Base-by-base conservation (phyloP, 2,329 filamentous ascomycete species). In the Penicillium sp. region DNA sequence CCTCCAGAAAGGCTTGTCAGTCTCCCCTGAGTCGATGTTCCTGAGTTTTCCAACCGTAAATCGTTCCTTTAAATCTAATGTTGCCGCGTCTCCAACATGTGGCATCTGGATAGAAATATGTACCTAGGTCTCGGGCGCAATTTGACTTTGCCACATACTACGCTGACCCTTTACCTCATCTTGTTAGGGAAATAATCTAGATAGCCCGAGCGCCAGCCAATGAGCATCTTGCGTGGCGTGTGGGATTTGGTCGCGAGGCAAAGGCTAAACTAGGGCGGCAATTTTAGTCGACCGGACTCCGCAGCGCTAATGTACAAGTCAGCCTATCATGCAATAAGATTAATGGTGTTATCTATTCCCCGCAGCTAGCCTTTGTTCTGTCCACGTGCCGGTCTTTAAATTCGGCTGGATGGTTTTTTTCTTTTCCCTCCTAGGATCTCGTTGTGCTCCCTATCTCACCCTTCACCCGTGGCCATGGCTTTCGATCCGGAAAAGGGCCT, bases 401-500 rank as follows among this genome's bases (percentile, higher is more conserved):
- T 42, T 42, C 19, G 7, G 19, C 39, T 42, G 11, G 10, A 5
- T n/a, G 7, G 14, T 16, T 19, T 21, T 23, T 42, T 23, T 42
- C 14, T 42, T 23, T 42, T 14, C 19, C 10, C 11, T 13, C 21
- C 19, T 5, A 37, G 4, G 6, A 16, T 37, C 14, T 11, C 39
- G 4, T 21, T 42, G 9, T 29, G 27, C 27, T 29, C 27, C 26
- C 8, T 5, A 11, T 19, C 9, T 21, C 19, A 23, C 19, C 39
- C 11, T 42, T 19, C 19, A 19, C 39, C 9, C 39, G 19, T 9
- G 16, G 9, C 29, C 31, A 60, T 60, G 58, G 58, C 47, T 33
- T 45, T 45, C 19, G 58, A 60, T 50, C 47, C 58, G 14, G 58
- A 60, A 50, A 57, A 60, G 39, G 58, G 58, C 47, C 50, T 50